Evolutionary conservation across 164 flowering plant genomes (phyloP).

Genomic region (Liquidambar formosana): DNA sequence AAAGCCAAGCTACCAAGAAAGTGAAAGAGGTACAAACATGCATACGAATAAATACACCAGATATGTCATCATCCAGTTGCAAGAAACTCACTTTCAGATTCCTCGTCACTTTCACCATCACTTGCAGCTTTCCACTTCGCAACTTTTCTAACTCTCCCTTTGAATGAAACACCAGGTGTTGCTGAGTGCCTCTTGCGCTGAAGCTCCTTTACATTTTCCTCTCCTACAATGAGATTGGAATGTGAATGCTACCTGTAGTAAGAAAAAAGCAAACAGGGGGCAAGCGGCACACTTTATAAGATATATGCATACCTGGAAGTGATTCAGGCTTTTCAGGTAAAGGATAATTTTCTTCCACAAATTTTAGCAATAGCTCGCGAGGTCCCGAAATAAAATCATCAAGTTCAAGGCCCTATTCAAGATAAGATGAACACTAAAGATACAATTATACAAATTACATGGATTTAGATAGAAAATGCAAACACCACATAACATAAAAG

Average conservation of each 20-base stretch:
- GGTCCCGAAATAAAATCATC: slow-evolving; percentile 99
- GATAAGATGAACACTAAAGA: neutral
- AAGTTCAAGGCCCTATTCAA: slow-evolving; percentile 77
- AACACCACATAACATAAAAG: neutral
- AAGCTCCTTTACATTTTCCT: slow-evolving; percentile 80
- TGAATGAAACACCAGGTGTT: slow-evolving; percentile 75
- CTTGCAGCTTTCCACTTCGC: slow-evolving; percentile 70
- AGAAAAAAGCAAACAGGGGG: neutral
- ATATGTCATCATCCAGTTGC: neutral
- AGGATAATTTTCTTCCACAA: slow-evolving; percentile 95
- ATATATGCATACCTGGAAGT: slow-evolving; percentile 42
- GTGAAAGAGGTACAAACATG: neutral
- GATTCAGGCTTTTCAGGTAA: slow-evolving; percentile 89
- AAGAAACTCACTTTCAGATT: slow-evolving; percentile 48
- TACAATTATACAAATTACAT: neutral
- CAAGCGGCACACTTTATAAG: neutral
- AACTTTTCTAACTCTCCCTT: slow-evolving; percentile 84
- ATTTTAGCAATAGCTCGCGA: slow-evolving; percentile 90
- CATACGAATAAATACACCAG: slow-evolving; percentile 1
- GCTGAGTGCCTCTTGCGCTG: slow-evolving; percentile 85
- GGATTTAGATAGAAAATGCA: neutral
- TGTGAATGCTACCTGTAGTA: neutral
- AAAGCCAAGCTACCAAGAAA: neutral
- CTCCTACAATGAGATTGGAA: slow-evolving; percentile 41
- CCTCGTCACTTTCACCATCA: slow-evolving; percentile 76